phyloP scores from a whole-genome alignment of 768 basidiomycete genomes.

The Lepiota subincarnata region DNA sequence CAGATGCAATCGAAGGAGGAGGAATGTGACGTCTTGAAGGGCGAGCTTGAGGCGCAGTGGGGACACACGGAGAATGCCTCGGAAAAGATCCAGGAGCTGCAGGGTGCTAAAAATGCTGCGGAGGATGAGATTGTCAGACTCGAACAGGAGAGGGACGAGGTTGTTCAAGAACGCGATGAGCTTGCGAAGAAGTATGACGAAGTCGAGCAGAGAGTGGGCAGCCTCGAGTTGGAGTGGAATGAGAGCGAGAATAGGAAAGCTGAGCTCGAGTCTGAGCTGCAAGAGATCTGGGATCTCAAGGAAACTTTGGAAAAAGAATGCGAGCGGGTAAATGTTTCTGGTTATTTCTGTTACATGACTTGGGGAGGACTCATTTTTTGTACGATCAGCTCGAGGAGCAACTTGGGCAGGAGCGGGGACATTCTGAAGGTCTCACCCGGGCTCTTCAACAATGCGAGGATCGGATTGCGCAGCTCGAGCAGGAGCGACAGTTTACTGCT shows the following conservation, averaged over 20 bases:
- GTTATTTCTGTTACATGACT: not conserved
- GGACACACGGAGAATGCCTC: slow-evolving; percentile 51
- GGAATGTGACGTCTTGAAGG: slow-evolving; percentile 46
- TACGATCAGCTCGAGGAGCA: slow-evolving; percentile 51
- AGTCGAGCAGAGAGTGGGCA: slow-evolving; percentile 37
- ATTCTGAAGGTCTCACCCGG: slow-evolving; percentile 40
- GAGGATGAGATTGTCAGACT: slow-evolving; percentile 25
- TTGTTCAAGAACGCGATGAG: slow-evolving; percentile 36
- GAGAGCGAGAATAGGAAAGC: slow-evolving; percentile 51
- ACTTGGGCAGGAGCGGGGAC: slow-evolving; percentile 49
- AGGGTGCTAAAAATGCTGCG: slow-evolving; percentile 26
- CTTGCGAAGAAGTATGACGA: slow-evolving; percentile 36
- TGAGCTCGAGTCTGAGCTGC: slow-evolving; percentile 53
- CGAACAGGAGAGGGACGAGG: slow-evolving; percentile 21
- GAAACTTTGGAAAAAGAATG: slow-evolving; percentile 55
- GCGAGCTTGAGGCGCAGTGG: slow-evolving; percentile 73
- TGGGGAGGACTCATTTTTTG: not conserved
- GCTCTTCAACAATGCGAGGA: slow-evolving; percentile 52
- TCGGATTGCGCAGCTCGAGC: slow-evolving; percentile 45
- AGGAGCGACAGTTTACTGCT: slow-evolving; percentile 51
- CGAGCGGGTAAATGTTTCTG: slow-evolving; percentile 39
- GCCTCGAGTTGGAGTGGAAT: slow-evolving; percentile 53
- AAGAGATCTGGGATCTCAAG: slow-evolving; percentile 48
- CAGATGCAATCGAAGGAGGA: slow-evolving; percentile 39
- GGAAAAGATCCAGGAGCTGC: slow-evolving; percentile 41